phyloP scores from a whole-genome alignment of 2,329 filamentous ascomycete genomes.

The Volutella citrinella region DNA sequence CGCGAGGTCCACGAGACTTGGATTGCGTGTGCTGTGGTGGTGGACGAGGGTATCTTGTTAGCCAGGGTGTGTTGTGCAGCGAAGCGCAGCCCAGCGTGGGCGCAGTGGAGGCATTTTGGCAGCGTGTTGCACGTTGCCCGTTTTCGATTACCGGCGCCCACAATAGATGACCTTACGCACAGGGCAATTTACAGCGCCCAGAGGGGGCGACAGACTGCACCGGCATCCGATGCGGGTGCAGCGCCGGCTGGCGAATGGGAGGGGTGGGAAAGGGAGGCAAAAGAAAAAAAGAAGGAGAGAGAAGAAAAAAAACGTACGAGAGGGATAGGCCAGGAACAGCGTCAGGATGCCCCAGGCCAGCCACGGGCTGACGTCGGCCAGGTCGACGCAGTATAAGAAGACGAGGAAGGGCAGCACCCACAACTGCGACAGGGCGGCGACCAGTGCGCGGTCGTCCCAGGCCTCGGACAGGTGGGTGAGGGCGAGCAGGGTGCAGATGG shows the following conservation, averaged over 20 bases:
- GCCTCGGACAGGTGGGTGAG: conserved; percentile 31
- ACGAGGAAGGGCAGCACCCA: conserved; percentile 34
- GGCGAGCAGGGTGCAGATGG: conserved; percentile 13
- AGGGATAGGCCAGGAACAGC: conserved; percentile 30
- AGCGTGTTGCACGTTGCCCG: no score
- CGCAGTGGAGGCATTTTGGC: no score
- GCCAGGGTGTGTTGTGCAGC: no score
- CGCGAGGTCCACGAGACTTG: conserved; percentile 48
- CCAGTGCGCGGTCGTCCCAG: conserved; percentile 26
- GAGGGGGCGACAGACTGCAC: no score
- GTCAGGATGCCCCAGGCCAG: conserved; percentile 29
- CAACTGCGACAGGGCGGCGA: conserved; percentile 29
- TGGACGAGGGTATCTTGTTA: no score
- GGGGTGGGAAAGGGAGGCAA: no score
- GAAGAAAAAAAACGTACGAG: conserved; percentile 16
- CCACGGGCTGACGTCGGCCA: conserved; percentile 27
- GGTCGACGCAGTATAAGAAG: conserved; percentile 27
- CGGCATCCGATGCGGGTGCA: no score
- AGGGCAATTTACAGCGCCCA: no score
- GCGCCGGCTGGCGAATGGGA: no score
- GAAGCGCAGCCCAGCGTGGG: no score
- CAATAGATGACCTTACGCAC: conserved; percentile 1
- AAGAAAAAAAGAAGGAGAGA: no score
- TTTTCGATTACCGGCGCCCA: conserved; percentile 1
- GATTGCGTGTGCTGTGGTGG: conserved; percentile 38